Percentiles rank a stretch among this genome's conserved stretches.
Evolutionary conservation across 192 early-diverging fungal genomes (phyloP).

Genomic region (Phlyctochytrium bullatum): DNA sequence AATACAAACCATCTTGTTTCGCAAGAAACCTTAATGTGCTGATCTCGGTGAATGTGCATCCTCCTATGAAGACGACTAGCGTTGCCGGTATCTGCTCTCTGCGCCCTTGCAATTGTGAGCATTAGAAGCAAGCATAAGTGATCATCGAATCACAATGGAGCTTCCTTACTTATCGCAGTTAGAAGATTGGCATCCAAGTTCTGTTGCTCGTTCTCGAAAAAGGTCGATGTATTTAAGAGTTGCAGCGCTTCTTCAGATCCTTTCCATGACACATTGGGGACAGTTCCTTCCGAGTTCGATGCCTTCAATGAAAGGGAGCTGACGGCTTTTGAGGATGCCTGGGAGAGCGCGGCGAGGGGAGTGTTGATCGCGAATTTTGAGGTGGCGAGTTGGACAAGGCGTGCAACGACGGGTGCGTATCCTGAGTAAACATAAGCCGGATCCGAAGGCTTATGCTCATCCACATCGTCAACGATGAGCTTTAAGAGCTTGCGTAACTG

Average conservation of each 20-base stretch:
- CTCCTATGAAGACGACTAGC: slow-evolving; percentile 90
- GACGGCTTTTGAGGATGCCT: slow-evolving; percentile 6
- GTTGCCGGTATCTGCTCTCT: slow-evolving; percentile 65
- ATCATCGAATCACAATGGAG: too few species aligned
- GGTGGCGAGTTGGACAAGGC: slow-evolving; percentile 77
- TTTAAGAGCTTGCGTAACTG: slow-evolving; percentile 67
- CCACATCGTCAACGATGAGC: slow-evolving; percentile 83
- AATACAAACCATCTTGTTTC: neutral
- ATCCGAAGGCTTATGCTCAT: slow-evolving; percentile 82
- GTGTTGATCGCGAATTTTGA: neutral
- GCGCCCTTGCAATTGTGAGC: slow-evolving; percentile 34
- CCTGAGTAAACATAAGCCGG: slow-evolving; percentile 92
- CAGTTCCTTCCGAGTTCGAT: neutral
- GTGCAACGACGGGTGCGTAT: slow-evolving; percentile 87
- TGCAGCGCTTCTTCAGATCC: slow-evolving; percentile 84
- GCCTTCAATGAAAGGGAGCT: neutral
- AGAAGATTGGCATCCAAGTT: slow-evolving; percentile 11
- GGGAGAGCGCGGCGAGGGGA: slow-evolving; percentile 16
- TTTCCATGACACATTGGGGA: slow-evolving; percentile 64
- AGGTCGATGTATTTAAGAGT: slow-evolving; percentile 69
- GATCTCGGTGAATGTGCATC: slow-evolving; percentile 92
- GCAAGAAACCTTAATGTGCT: slow-evolving; percentile 87
- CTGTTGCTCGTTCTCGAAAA: slow-evolving; percentile 64
- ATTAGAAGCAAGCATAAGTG: neutral
- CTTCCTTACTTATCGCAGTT: slow-evolving; percentile 9